phyloP scores from a whole-genome alignment of 495 filamentous ascomycete species.

The Daldinia bambusicola region DNA sequence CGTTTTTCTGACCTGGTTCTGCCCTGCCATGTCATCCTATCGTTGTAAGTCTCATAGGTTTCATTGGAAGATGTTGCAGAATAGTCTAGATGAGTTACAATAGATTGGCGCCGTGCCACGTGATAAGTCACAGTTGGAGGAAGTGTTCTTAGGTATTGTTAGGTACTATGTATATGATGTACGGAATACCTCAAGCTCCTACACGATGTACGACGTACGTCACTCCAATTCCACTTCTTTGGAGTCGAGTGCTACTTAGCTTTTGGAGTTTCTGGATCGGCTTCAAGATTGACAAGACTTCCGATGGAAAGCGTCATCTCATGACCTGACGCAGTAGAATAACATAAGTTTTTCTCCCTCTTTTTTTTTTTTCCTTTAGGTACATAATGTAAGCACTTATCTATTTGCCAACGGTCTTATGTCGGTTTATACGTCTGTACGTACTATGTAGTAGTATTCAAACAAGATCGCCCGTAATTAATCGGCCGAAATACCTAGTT shows the following conservation, averaged over 20 bases:
- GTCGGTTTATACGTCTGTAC: neutral
- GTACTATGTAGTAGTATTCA: neutral
- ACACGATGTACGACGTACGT: slow-evolving; percentile 21
- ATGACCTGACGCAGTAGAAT: neutral
- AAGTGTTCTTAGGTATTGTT: neutral
- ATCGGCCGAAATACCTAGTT: slow-evolving; percentile 20
- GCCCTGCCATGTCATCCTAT: neutral
- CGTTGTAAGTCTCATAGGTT: neutral
- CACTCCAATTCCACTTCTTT: slow-evolving; percentile 17
- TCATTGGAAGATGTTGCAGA: neutral
- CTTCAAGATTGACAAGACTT: slow-evolving; percentile 12
- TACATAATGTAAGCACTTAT: too few relatives aligned
- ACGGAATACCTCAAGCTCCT: neutral
- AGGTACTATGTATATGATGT: too few relatives aligned
- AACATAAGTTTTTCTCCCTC: neutral
- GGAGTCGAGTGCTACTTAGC: slow-evolving; percentile 18
- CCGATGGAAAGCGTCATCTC: slow-evolving; percentile 31
- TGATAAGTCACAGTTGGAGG: neutral
- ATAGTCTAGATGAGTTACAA: neutral
- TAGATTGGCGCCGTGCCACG: neutral
- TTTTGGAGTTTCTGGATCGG: slow-evolving; percentile 15
- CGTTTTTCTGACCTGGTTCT: neutral
- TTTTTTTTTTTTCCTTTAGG: too few relatives aligned
- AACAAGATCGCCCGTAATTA: slow-evolving; percentile 39
- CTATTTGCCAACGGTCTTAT: neutral